A percentile compares a stretch with the other conserved stretches of the same genome.
phyloP scores from a whole-genome alignment of 768 basidiomycete genomes.

The Tricholoma flavovirens region DNA sequence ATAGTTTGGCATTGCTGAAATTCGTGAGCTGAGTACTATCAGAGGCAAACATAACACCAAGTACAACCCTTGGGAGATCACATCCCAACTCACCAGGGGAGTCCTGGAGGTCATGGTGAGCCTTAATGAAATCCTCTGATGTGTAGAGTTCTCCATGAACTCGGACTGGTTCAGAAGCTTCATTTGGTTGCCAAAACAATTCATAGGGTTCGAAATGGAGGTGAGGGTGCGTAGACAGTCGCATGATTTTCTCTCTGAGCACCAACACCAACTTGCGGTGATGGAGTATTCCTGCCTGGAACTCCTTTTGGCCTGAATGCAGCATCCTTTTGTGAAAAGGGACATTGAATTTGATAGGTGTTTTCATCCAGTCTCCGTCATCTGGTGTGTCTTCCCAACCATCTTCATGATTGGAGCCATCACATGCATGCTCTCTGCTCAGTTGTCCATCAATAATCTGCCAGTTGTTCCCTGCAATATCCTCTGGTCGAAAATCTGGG shows the following conservation, averaged over 20 bases:
- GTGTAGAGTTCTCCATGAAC: constrained; percentile 16
- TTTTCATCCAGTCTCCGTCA: no score
- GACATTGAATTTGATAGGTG: no score
- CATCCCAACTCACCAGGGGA: constrained; percentile 7
- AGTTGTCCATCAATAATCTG: no score
- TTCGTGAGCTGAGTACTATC: constrained; percentile 24
- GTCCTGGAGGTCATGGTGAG: constrained; percentile 6
- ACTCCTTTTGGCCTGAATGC: neutral
- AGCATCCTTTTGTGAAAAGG: no score
- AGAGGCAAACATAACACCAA: constrained; percentile 22
- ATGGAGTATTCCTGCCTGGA: neutral
- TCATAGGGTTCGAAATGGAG: no score
- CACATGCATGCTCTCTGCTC: neutral
- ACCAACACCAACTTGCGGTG: constrained; percentile 3
- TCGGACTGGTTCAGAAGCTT: neutral
- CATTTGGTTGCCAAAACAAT: no score
- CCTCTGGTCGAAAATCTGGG: no score
- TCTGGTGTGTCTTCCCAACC: neutral
- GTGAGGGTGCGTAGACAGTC: neutral
- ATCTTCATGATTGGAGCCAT: neutral
- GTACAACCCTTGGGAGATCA: constrained; percentile 12
- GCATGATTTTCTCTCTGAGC: constrained; percentile 5
- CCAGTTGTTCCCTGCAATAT: no score
- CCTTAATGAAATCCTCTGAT: constrained; percentile 11
- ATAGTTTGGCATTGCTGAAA: constrained; percentile 25